Conservation (phyloP, 495 filamentous ascomycete species). For the Aspergillus steynii region DNA sequence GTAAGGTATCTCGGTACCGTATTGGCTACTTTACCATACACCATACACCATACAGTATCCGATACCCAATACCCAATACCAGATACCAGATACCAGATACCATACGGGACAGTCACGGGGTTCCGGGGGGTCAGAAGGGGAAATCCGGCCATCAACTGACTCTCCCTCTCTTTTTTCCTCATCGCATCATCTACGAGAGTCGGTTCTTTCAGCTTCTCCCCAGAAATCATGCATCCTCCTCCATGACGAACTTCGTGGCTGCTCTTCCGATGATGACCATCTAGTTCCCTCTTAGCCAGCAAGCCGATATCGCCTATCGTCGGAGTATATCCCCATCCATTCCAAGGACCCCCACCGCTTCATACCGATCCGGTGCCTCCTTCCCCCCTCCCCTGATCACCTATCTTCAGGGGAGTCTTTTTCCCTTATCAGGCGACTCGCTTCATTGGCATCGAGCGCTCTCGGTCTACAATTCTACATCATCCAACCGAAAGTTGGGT, state of each 20-base stretch:
- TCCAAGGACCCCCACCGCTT: not conserved
- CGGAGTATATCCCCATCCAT: not conserved
- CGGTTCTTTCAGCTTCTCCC: not conserved
- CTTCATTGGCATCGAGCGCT: not conserved
- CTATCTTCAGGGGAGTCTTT: not conserved
- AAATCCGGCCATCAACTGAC: not conserved
- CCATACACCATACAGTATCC: no score
- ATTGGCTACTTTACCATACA: no score
- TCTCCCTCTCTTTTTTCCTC: conserved; percentile 4
- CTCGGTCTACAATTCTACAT: not conserved
- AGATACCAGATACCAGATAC: no score
- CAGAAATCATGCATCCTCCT: conserved; percentile 17
- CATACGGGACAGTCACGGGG: not conserved
- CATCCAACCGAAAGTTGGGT: not conserved
- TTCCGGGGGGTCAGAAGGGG: not conserved
- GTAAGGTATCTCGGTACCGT: no score
- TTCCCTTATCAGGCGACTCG: not conserved
- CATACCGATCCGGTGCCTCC: not conserved
- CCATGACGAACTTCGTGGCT: not conserved
- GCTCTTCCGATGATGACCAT: not conserved
- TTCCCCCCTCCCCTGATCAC: not conserved
- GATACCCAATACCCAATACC: no score
- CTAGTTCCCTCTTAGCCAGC: not conserved
- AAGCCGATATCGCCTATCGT: not conserved
- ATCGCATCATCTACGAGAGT: not conserved